Conservation (phyloP, 1,284 basidiomycete genomes). For the Neonothopanus nambi region DNA sequence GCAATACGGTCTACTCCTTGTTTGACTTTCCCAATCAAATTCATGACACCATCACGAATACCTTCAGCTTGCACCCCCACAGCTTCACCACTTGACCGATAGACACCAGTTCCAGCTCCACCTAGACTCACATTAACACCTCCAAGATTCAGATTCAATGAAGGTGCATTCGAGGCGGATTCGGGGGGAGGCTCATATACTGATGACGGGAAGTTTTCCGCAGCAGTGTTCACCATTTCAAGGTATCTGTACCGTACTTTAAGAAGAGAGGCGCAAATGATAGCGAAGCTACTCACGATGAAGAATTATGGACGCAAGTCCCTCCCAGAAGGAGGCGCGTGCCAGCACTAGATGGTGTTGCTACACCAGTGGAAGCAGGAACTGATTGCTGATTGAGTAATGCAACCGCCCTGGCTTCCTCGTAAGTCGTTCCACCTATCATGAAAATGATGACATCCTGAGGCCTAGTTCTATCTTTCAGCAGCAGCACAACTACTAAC, state of each 20-base stretch:
- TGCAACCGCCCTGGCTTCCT: slow-evolving; percentile 84
- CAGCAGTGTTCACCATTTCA: slow-evolving; percentile 71
- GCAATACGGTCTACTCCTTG: slow-evolving; percentile 83
- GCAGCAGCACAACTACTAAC: neutral
- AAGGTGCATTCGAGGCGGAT: slow-evolving; percentile 64
- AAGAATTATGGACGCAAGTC: slow-evolving; percentile 91
- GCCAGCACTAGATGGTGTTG: slow-evolving; percentile 56
- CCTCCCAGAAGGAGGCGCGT: slow-evolving; percentile 86
- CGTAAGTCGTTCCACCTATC: slow-evolving; percentile 92
- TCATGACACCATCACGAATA: slow-evolving; percentile 83
- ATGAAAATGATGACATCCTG: slow-evolving; percentile 96
- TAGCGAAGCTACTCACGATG: slow-evolving; percentile 55
- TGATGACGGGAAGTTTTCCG: slow-evolving; percentile 58
- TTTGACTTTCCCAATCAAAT: slow-evolving; percentile 84
- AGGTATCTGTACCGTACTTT: slow-evolving; percentile 54
- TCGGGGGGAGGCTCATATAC: slow-evolving; percentile 74
- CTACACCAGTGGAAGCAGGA: slow-evolving; percentile 49
- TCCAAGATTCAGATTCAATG: slow-evolving; percentile 87
- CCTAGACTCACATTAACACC: slow-evolving; percentile 90
- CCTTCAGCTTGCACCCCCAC: slow-evolving; percentile 80
- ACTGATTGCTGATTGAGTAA: slow-evolving; percentile 75
- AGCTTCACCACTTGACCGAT: slow-evolving; percentile 72
- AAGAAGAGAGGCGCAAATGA: slow-evolving; percentile 10
- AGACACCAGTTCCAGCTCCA: slow-evolving; percentile 83
- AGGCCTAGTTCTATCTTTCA: slow-evolving; percentile 51